phyloP scores from a whole-genome alignment of 1,284 basidiomycete genomes.

The Puccinia polysora region DNA sequence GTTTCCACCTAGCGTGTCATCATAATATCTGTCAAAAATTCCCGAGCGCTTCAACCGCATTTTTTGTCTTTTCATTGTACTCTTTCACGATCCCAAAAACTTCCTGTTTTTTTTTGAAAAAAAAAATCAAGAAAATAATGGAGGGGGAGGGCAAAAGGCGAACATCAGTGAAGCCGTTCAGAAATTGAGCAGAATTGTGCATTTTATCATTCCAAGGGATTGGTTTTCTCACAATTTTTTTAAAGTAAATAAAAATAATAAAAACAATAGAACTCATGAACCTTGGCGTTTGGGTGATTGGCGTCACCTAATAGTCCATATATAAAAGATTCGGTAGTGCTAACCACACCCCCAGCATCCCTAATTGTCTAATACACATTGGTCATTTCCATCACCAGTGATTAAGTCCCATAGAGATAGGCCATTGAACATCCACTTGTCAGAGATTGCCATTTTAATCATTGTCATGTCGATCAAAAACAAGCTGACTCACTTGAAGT shows the following conservation, averaged over 20 bases:
- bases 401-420: too few relatives aligned
- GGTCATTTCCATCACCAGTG: too few relatives aligned
- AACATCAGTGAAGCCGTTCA: too few relatives aligned
- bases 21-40: too few relatives aligned
- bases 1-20: too few relatives aligned
- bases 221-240: too few relatives aligned
- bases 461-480: too few relatives aligned
- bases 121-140: background rate
- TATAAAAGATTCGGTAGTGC: conserved; percentile 14
- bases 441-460: too few relatives aligned
- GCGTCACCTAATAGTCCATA: conserved; percentile 10
- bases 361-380: conserved; percentile 19
- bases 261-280: background rate
- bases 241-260: too few relatives aligned
- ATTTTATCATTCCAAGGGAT: too few relatives aligned
- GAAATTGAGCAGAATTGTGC: too few relatives aligned
- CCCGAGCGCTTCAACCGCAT: background rate
- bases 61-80: background rate
- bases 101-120: background rate
- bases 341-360: background rate
- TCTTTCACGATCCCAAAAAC: conserved; percentile 15
- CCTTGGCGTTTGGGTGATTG: conserved; percentile 22
- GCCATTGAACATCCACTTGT: too few relatives aligned
- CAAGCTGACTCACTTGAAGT: conserved; percentile 46
- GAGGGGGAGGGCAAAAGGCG: background rate